These are phyloP conservation scores for Aotearoamyces nothofagi DNA, from an alignment of 2,329 filamentous ascomycete genomes.

Conservation along the genomic window DNA sequence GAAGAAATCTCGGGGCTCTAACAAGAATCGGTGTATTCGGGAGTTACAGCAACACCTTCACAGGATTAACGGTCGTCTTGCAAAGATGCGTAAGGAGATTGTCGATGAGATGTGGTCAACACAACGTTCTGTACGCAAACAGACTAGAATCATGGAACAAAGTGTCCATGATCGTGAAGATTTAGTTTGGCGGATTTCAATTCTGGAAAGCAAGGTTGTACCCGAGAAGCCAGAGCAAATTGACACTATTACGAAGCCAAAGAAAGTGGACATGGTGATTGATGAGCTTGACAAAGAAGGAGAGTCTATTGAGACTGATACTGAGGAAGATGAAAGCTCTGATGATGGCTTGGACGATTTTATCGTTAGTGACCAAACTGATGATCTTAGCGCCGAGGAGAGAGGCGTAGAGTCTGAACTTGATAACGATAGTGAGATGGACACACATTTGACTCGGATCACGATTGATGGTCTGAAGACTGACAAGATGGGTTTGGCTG, in stretches of 20 bases:
- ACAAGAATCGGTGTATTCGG: conserved; percentile 26
- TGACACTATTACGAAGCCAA: no score
- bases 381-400: conserved; percentile 3
- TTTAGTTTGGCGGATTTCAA: conserved; percentile 30
- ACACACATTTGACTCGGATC: conserved; percentile 4
- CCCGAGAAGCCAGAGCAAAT: conserved; percentile 17
- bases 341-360: conserved; percentile 33
- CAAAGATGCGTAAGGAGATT: conserved; percentile 38
- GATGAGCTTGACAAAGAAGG: conserved; percentile 10
- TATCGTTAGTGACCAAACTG: conserved; percentile 24
- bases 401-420: conserved; percentile 11
- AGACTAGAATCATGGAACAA: conserved; percentile 44
- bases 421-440: conserved; percentile 11
- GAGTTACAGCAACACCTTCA: conserved; percentile 26
- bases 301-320: conserved; percentile 12
- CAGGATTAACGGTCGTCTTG: conserved; percentile 32
- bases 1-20: conserved; percentile 32
- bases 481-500: no score
- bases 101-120: conserved; percentile 34
- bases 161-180: conserved; percentile 47
- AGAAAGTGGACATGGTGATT: no score
- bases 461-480: conserved; percentile 6
- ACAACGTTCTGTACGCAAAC: conserved; percentile 32
- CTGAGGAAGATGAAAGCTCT: conserved; percentile 14
- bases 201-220: conserved; percentile 28